Base-by-base conservation (phyloP, 495 filamentous ascomycete genomes). In the Penicillium paradoxum region DNA sequence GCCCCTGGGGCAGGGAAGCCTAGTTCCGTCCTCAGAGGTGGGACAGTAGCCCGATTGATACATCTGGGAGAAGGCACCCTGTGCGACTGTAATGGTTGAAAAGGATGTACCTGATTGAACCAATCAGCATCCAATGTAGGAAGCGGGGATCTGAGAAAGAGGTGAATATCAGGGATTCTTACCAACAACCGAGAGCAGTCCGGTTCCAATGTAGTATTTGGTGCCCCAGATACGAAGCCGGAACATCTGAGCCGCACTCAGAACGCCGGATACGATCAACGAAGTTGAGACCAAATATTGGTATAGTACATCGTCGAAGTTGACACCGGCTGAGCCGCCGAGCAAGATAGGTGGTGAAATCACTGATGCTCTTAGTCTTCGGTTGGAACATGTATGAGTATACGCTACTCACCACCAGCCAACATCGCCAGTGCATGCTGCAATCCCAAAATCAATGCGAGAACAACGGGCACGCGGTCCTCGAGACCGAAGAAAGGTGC, bases 221-320 rank as follows among this genome's bases (percentile, higher is more conserved):
- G 90, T 95, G 49, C 79, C 81, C 40, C 76, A 80, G 49, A 96
- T 83, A 61, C 88, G 87, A 59, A 95, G 86, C n/a, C 91, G 73
- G 3, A 84, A 87, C 70, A 96, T 93, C 63, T 96, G 90, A 19
- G 96, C 74, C 14, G 80, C 76, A 8, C 87, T 90, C 22, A 95
- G 74, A 21, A 92, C 72, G 15, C 91, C 91, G 21, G 83, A 90
- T 22, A 92, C 88, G 51, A 97, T 93, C 60, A 96, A 71, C 0
- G 90, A 89, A 4, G 90, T 91, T 2, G 90, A 95, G 8, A 97
- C 91, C 8, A 97, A 79, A 65, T 97, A 92, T 66, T 89, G 85
- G 27, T 83, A 81, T 10, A 80, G 61, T 0, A 76, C 79, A 3
- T 72, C 52, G 6, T 63, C 66, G 15, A 95, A 74, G 59, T 90